Percentiles rank a stretch among this genome's conserved stretches.
These are phyloP conservation scores for Myxozyma kluyveri DNA, from an alignment of 805 yeast species.

Conservation along the genomic window DNA sequence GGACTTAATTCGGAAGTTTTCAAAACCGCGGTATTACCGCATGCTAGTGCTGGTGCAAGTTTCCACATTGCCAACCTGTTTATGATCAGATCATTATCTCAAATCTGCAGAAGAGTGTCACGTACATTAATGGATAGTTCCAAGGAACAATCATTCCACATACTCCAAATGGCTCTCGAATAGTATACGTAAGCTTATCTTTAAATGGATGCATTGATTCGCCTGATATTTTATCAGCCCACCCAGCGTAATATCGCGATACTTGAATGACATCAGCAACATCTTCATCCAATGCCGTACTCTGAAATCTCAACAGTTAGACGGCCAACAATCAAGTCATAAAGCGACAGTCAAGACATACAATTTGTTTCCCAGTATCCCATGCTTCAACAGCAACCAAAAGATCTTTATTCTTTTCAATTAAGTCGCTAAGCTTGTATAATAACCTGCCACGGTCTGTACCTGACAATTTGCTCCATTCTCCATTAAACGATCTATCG, in stretches of 20 bases:
- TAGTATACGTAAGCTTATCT: slow-evolving; percentile 63
- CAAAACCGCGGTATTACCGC: slow-evolving; percentile 70
- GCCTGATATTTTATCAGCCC: slow-evolving; percentile 60
- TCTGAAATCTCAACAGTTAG: neutral
- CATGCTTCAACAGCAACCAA: slow-evolving; percentile 16
- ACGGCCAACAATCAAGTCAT: neutral
- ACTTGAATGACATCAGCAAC: slow-evolving; percentile 55
- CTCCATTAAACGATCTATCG: slow-evolving; percentile 2
- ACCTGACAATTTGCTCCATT: slow-evolving; percentile 14
- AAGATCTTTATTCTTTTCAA: slow-evolving; percentile 6
- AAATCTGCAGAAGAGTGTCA: neutral
- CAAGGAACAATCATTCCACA: slow-evolving; percentile 71
- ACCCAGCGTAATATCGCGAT: slow-evolving; percentile 68
- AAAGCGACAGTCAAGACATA: neutral
- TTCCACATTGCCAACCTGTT: slow-evolving; percentile 52
- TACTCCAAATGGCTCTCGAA: slow-evolving; percentile 65
- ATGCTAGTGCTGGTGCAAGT: slow-evolving; percentile 77
- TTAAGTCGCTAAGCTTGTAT: neutral
- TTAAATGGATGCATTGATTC: slow-evolving; percentile 56
- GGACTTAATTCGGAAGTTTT: slow-evolving; percentile 79
- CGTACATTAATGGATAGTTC: slow-evolving; percentile 57
- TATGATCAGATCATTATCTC: neutral
- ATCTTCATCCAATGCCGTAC: slow-evolving; percentile 40
- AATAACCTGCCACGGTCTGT: slow-evolving; percentile 14
- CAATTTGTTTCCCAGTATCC: slow-evolving; percentile 22